Evolutionary conservation across 176 grass and related monocot genomes (phyloP).

Genomic region (Triticum monococcum): DNA sequence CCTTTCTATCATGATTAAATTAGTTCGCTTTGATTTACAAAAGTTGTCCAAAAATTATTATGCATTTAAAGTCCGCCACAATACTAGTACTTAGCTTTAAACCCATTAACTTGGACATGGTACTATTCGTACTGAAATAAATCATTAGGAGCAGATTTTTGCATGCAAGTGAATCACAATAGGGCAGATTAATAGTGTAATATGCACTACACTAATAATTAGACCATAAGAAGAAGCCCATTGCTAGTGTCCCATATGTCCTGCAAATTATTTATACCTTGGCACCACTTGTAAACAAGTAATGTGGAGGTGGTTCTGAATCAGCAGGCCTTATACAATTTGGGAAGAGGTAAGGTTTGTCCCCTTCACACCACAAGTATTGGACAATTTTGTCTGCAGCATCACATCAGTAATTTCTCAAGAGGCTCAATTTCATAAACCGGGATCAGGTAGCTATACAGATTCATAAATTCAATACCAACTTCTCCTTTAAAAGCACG

Average conservation of each 20-base stretch:
- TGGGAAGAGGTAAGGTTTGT: too few relatives aligned
- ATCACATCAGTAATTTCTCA: conserved; percentile 80
- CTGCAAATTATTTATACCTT: too few relatives aligned
- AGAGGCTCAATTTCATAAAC: conserved; percentile 96
- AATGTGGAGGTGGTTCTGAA: too few relatives aligned
- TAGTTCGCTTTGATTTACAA: too few relatives aligned
- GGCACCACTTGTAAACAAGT: too few relatives aligned
- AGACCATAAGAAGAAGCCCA: too few relatives aligned
- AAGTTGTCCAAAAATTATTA: background rate
- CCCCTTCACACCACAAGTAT: too few relatives aligned
- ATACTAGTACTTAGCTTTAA: conserved; percentile 3
- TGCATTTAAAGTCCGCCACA: background rate
- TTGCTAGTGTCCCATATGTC: too few relatives aligned
- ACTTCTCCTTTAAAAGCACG: conserved; percentile 85
- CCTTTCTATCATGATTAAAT: too few relatives aligned
- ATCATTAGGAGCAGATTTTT: background rate
- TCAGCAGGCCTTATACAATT: too few relatives aligned
- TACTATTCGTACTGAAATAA: background rate
- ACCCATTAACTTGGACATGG: background rate
- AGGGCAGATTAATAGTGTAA: background rate
- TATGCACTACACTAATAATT: too few relatives aligned
- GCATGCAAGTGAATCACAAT: conserved; percentile 9
- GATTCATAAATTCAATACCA: conserved; percentile 53
- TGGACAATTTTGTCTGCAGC: conserved; percentile 10
- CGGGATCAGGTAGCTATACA: conserved; percentile 88